These are phyloP conservation scores for Agastache rugosa DNA, from an alignment of 257 asterid genomes.

Conservation along the genomic window DNA sequence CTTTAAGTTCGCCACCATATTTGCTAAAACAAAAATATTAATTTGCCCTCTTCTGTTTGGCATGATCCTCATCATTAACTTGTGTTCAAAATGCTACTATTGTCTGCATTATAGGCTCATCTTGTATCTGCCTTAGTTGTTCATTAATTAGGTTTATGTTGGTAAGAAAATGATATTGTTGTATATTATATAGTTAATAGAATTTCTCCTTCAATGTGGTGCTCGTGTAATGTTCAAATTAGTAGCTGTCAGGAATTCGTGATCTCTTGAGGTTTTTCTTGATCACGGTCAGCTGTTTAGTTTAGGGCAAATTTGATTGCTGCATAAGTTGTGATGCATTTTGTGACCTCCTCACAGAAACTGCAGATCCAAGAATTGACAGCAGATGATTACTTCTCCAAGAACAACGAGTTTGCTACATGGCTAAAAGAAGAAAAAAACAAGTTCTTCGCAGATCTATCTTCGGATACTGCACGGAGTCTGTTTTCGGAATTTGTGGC, in stretches of 20 bases:
- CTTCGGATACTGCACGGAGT: conserved; percentile 70
- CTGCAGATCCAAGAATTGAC: conserved; percentile 66
- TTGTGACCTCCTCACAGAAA: conserved; percentile 49
- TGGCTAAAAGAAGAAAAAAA: conserved; percentile 88
- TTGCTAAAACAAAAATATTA: neutral
- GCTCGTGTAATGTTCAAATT: neutral
- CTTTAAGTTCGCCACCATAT: neutral
- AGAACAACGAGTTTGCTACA: conserved; percentile 82
- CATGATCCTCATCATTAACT: neutral
- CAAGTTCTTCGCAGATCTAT: conserved; percentile 74
- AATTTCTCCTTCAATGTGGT: neutral
- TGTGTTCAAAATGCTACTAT: conserved; percentile 6
- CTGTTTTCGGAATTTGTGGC: conserved; percentile 66
- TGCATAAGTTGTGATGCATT: neutral
- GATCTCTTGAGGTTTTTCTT: neutral
- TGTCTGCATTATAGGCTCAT: neutral
- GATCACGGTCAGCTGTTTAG: neutral
- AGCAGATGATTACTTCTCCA: conserved; percentile 82
- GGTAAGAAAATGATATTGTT: neutral
- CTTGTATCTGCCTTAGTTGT: neutral
- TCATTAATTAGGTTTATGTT: conserved; percentile 3
- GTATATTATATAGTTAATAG: neutral
- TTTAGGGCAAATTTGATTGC: neutral
- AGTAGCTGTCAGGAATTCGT: conserved; percentile 8
- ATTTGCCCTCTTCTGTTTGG: neutral